Percentiles rank a stretch among this genome's conserved stretches.
These are phyloP conservation scores for Rhypophila decipiens DNA, from an alignment of 495 filamentous ascomycete species.

Conservation along the genomic window DNA sequence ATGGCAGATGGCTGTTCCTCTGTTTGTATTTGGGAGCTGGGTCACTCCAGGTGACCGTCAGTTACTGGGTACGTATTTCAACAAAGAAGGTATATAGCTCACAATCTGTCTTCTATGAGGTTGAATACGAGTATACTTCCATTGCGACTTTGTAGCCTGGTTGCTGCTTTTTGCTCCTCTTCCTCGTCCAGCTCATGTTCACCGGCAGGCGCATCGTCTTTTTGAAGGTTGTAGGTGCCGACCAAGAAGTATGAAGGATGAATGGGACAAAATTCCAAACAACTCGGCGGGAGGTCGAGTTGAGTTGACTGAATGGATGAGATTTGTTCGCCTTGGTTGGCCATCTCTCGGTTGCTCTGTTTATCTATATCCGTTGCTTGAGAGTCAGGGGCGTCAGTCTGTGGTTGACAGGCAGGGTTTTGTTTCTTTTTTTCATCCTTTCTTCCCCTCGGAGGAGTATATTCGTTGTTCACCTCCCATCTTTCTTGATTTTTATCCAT, in stretches of 20 bases:
- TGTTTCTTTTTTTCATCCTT: no score
- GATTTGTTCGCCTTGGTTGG: conserved; percentile 10
- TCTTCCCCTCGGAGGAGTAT: no score
- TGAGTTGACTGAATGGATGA: conserved; percentile 33
- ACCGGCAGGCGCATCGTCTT: conserved; percentile 23
- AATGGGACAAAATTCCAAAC: conserved; percentile 70
- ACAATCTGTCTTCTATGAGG: conserved; percentile 46
- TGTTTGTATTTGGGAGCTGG: conserved; percentile 39
- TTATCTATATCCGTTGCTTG: no score
- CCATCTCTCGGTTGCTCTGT: conserved; percentile 2
- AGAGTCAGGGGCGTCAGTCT: no score
- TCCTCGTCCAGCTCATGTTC: conserved; percentile 14
- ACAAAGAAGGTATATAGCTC: conserved; percentile 22
- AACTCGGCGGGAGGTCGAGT: conserved; percentile 67
- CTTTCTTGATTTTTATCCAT: no score
- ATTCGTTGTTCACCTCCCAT: no score
- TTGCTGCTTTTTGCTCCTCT: conserved; percentile 21
- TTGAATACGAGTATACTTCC: conserved; percentile 67
- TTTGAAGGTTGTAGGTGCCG: conserved; percentile 78
- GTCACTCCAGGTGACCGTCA: neutral
- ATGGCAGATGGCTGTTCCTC: conserved; percentile 60
- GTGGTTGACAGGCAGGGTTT: no score
- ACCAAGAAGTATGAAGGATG: conserved; percentile 65
- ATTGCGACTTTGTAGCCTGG: conserved; percentile 52
- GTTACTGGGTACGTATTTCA: neutral